Conservation (phyloP, 129 eudicot genomes). For the Silybum marianum region DNA sequence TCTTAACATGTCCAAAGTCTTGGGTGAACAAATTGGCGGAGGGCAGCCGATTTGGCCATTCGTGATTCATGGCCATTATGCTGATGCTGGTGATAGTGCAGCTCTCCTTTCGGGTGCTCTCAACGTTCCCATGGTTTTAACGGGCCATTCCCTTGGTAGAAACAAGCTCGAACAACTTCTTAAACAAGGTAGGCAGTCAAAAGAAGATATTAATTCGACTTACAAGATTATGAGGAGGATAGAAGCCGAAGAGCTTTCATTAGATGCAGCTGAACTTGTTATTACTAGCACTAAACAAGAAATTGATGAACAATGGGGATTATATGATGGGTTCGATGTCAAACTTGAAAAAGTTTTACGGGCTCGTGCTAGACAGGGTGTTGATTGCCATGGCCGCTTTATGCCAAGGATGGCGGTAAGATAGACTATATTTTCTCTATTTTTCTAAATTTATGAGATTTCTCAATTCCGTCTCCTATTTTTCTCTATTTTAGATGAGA, state of each 20-base stretch:
- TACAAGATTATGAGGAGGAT: constrained; percentile 87
- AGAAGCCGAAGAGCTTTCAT: constrained; percentile 88
- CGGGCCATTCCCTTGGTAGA: constrained; percentile 94
- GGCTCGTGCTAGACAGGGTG: constrained; percentile 75
- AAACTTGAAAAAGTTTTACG: constrained; percentile 85
- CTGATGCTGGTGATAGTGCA: constrained; percentile 98
- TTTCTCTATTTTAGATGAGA: too few species aligned
- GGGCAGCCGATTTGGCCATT: constrained; percentile 92
- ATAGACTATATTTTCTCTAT: too few species aligned
- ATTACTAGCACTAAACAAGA: constrained; percentile 91
- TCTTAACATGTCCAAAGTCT: constrained; percentile 80
- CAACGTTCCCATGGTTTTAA: constrained; percentile 93
- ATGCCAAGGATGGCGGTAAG: constrained; percentile 98
- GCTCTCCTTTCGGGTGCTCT: constrained; percentile 95
- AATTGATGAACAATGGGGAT: constrained; percentile 94
- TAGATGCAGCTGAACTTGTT: constrained; percentile 95
- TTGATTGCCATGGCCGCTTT: constrained; percentile 84
- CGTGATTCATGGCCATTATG: constrained; percentile 92
- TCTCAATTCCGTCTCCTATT: too few species aligned
- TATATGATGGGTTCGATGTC: constrained; percentile 92
- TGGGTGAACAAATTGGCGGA: constrained; percentile 85
- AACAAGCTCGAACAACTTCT: constrained; percentile 88
- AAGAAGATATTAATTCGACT: constrained; percentile 87
- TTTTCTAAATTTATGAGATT: too few species aligned
- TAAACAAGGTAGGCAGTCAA: constrained; percentile 89